Conservation (phyloP, 164 flowering plant genomes). For the Kingdonia uniflora region DNA sequence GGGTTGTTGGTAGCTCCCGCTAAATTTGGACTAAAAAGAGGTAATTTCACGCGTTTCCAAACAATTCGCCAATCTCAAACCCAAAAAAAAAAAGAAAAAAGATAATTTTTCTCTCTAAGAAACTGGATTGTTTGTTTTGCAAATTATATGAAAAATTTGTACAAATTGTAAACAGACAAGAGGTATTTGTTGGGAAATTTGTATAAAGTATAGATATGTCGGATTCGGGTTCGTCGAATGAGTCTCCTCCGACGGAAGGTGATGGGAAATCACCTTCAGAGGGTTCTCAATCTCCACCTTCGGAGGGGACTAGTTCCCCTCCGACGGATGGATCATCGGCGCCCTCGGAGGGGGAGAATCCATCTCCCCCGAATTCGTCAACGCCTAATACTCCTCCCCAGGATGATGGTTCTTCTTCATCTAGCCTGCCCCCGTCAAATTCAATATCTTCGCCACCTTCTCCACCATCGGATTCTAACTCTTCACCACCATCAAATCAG, state of each 20-base stretch:
- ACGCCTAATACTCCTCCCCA: not conserved
- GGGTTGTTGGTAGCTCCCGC: no score
- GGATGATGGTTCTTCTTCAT: slow-evolving; percentile 9
- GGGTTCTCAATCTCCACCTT: not conserved
- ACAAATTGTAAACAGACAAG: not conserved
- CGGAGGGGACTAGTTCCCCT: not conserved
- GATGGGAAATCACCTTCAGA: not conserved
- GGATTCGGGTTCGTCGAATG: not conserved
- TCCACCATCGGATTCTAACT: slow-evolving; percentile 1
- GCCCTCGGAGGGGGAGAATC: not conserved
- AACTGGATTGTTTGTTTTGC: no score
- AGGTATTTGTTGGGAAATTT: not conserved
- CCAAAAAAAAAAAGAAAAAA: no score
- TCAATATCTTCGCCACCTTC: not conserved
- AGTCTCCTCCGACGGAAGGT: slow-evolving; percentile 2
- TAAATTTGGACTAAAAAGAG: no score
- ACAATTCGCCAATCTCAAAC: no score
- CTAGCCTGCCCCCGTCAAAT: slow-evolving; percentile 1
- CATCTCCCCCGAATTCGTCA: not conserved
- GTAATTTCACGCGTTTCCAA: no score
- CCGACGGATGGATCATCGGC: not conserved
- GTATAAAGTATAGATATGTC: no score
- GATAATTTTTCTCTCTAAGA: no score
- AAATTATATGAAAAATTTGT: no score
- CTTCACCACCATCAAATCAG: not conserved